These are phyloP conservation scores for Puccinia coronata DNA, from an alignment of 1,284 basidiomycete species.

Conservation along the genomic window DNA sequence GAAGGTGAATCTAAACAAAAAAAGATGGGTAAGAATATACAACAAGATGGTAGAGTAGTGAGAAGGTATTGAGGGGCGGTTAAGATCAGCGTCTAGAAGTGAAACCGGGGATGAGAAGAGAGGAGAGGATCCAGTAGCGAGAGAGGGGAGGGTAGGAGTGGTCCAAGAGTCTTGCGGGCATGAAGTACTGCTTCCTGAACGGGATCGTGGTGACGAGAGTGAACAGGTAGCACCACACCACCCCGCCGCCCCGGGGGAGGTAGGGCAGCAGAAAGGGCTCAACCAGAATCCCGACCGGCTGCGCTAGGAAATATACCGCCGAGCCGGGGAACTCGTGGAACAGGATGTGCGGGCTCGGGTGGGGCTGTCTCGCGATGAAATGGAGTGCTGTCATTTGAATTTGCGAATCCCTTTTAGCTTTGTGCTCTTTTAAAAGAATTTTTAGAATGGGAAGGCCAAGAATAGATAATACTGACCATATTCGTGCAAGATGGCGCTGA, in stretches of 20 bases:
- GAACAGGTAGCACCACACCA: conserved; percentile 19
- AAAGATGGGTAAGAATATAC: background rate
- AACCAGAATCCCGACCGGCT: conserved; percentile 21
- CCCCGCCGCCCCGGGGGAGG: conserved; percentile 16
- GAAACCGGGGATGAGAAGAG: conserved; percentile 20
- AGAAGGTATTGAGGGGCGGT: background rate
- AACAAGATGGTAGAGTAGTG: background rate
- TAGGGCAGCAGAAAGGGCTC: conserved; percentile 18
- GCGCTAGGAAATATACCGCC: conserved; percentile 27
- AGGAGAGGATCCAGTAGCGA: background rate
- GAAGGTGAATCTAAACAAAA: no score
- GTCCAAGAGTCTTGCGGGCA: conserved; percentile 10
- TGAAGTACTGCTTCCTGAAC: conserved; percentile 26
- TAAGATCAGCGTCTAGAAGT: background rate
- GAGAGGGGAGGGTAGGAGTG: background rate
- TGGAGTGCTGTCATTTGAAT: conserved; percentile 32
- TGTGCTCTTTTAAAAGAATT: no score
- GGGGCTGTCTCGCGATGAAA: conserved; percentile 30
- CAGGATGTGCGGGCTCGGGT: conserved; percentile 17
- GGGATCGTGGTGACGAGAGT: conserved; percentile 11
- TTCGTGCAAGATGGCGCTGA: conserved; percentile 32
- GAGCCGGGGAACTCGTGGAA: conserved; percentile 21
- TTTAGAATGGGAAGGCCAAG: no score
- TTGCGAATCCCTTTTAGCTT: no score
- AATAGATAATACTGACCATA: conserved; percentile 19